Percentiles rank a stretch among this genome's conserved stretches.
Evolutionary conservation across 345 rosid genomes (phyloP).

Genomic region (Iberis pinnata): DNA sequence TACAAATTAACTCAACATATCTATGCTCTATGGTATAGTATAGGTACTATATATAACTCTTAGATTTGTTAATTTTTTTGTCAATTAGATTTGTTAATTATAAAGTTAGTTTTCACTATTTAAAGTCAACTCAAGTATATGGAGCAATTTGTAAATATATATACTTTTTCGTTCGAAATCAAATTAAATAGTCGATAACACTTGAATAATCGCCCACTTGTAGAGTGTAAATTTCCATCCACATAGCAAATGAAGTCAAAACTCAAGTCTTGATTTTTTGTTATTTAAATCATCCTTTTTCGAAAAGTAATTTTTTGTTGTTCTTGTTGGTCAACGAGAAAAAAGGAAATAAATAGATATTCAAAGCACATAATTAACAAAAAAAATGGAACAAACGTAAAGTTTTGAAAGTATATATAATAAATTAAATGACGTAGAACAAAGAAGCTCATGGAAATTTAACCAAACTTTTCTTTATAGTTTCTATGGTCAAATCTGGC

Average conservation of each 20-base stretch:
- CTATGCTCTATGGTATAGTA: too few species aligned
- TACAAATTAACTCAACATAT: too few species aligned
- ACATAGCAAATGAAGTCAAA: slow-evolving; percentile 15
- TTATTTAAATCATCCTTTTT: background rate
- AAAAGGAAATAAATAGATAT: slow-evolving; percentile 8
- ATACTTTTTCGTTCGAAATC: background rate
- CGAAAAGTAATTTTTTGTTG: background rate
- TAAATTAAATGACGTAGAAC: slow-evolving; percentile 17
- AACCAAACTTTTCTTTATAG: slow-evolving; percentile 13
- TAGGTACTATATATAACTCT: too few species aligned
- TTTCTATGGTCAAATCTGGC: slow-evolving; percentile 26
- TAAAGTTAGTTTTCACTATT: background rate
- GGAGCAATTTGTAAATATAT: background rate
- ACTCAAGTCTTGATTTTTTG: slow-evolving; percentile 3
- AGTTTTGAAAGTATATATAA: slow-evolving; percentile 27
- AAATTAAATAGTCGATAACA: slow-evolving; percentile 1
- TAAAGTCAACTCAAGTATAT: slow-evolving; percentile 2
- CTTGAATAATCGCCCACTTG: slow-evolving; percentile 3
- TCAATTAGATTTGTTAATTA: background rate
- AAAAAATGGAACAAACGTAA: slow-evolving; percentile 24
- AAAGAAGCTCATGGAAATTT: slow-evolving; percentile 22
- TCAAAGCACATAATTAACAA: background rate
- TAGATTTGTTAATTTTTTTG: too few species aligned
- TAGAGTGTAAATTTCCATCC: slow-evolving; percentile 1
- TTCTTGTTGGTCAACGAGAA: slow-evolving; percentile 13